phyloP scores from a whole-genome alignment of 148 eudicot genomes.

The Silene conica region DNA sequence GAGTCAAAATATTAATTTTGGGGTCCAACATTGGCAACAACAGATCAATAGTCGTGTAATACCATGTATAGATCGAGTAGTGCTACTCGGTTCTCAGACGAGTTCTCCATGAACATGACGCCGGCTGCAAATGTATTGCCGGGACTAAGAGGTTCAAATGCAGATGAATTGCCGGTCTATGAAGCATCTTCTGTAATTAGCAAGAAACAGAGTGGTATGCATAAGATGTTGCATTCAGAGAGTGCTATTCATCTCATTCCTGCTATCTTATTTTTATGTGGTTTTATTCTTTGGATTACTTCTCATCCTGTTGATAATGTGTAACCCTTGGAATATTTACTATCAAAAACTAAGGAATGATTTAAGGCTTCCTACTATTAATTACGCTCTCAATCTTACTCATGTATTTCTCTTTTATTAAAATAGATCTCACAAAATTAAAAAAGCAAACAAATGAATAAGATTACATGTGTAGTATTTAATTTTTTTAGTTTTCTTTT shows the following conservation, averaged over 20 bases:
- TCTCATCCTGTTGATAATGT: conserved; percentile 16
- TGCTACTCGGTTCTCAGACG: conserved; percentile 23
- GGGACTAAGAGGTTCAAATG: conserved; percentile 13
- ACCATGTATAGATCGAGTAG: conserved; percentile 22
- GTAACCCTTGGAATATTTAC: no score
- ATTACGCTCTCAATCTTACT: no score
- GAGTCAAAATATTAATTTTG: no score
- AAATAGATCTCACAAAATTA: no score
- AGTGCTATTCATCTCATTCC: conserved; percentile 21
- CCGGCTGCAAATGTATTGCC: conserved; percentile 11
- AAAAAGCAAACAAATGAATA: no score
- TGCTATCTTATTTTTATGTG: conserved; percentile 11
- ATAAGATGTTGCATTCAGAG: conserved; percentile 7
- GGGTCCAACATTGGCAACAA: no score
- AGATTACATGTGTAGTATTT: no score
- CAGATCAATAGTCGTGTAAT: no score
- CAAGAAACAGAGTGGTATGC: conserved; percentile 21
- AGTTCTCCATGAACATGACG: conserved; percentile 15
- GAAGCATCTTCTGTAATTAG: neutral
- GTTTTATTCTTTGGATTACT: conserved; percentile 24
- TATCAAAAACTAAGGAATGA: no score
- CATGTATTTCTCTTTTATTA: no score
- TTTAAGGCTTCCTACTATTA: no score
- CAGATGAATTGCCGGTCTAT: conserved; percentile 14
- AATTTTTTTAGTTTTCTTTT: no score